Evolutionary conservation across 495 filamentous ascomycete genomes (phyloP), one percentile per base, ranked within the genome.

Genomic region (Trichocladium uniseriatum): DNA sequence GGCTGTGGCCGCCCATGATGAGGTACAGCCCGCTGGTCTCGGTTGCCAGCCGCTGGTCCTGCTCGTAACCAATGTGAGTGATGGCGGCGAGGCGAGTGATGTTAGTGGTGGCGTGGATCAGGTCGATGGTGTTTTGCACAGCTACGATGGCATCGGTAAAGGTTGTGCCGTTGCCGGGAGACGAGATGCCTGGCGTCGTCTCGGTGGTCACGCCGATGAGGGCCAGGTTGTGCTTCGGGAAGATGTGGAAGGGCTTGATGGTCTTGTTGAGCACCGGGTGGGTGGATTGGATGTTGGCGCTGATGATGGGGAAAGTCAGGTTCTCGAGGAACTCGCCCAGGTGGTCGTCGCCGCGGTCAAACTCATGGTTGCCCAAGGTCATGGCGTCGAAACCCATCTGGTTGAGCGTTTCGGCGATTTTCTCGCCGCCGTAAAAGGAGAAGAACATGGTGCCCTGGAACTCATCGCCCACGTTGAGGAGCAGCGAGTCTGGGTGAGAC

Each of bases 401-500:
- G 45, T 81, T 80, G 43, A 81, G 63, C 9, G 76, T 78, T 27
- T 79, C 74, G 34, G 75, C 76, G 42, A 80, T 80, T 67, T 80
- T 80, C 63, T 78, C 73, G n/a, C 76, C 76, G 22, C 72, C 70
- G 48, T 80, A 80, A 53, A 68, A 77, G 40, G 63, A 68, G 57
- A 77, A 81, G 62, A 76, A 81, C 42, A 80, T 62, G 32, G 78
- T 80, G 27, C 78, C 76, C 53, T 79, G 76, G 59, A 80, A 80
- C 60, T 80, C 78, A 51, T 81, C 78, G 18, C 78, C 78, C 1
- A 67, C 69, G 46, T 80, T 79, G 15, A 81, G 58, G 43, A 74
- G 65, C 27, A 81, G 57, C 42, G 73, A 76, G 58, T 79, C 74
- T 31, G 68, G 67, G 52, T 80, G 69, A 5, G 52, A 59, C n/a